phyloP scores from a whole-genome alignment of 2,329 filamentous ascomycete genomes.

The Phaeoacremonium minimum region DNA sequence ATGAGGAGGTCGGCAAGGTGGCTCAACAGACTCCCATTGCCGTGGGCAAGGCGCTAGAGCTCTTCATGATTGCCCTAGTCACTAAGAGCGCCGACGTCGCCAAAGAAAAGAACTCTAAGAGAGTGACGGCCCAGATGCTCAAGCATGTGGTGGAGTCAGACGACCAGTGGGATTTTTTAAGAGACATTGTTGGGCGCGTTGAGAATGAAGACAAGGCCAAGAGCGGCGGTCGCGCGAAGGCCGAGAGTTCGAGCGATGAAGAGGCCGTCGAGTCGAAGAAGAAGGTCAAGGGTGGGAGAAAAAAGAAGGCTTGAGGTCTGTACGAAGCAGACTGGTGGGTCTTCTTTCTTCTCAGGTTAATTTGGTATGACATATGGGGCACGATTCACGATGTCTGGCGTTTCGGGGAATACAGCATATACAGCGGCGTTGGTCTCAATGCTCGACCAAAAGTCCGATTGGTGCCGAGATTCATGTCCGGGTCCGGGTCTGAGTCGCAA shows the following conservation, averaged over 20 bases:
- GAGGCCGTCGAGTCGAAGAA: constrained; percentile 27
- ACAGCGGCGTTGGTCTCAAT: neutral
- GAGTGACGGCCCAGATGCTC: constrained; percentile 84
- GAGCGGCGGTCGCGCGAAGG: constrained; percentile 31
- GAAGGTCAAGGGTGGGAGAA: constrained; percentile 14
- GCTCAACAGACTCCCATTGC: constrained; percentile 96
- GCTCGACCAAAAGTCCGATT: no score
- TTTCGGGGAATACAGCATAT: no score
- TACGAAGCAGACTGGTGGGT: neutral
- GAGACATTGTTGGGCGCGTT: constrained; percentile 85
- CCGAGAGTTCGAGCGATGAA: constrained; percentile 50
- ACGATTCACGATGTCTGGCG: no score
- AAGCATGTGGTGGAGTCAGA: constrained; percentile 86
- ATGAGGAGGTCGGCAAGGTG: constrained; percentile 97
- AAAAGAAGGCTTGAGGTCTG: constrained; percentile 7
- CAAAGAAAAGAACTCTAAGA: constrained; percentile 76
- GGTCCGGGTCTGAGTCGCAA: no score
- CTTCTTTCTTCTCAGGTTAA: neutral
- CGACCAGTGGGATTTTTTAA: constrained; percentile 90
- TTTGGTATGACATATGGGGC: neutral
- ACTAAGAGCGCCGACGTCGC: constrained; percentile 84
- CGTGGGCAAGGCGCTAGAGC: constrained; percentile 89
- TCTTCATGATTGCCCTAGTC: constrained; percentile 96
- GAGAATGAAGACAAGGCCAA: constrained; percentile 51
- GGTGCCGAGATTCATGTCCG: no score